Evolutionary conservation across 306 rosid genomes (phyloP).

Genomic region (Quillaja saponaria): DNA sequence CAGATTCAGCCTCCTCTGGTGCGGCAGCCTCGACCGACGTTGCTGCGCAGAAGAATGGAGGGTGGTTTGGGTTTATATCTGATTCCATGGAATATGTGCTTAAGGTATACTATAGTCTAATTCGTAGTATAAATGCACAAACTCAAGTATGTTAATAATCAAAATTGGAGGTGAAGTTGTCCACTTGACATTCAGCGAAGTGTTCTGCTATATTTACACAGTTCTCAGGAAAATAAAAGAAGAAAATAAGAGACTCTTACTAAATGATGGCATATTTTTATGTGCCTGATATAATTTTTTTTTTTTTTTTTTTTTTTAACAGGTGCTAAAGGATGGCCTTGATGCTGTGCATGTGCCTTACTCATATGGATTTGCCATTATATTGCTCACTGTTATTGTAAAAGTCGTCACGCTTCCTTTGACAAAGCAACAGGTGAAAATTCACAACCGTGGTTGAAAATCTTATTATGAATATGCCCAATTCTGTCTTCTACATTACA

Average conservation of each 20-base stretch:
- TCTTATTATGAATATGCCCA: background rate
- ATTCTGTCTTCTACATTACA: constrained; percentile 23
- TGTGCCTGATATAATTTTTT: no score
- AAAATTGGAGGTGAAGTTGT: no score
- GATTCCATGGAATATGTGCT: constrained; percentile 89
- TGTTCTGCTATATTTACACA: no score
- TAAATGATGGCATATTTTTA: no score
- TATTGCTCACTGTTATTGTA: constrained; percentile 82
- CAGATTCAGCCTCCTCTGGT: constrained; percentile 44
- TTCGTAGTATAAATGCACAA: no score
- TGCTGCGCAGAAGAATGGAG: constrained; percentile 70
- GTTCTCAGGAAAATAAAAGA: no score
- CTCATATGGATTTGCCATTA: constrained; percentile 93
- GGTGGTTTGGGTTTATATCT: constrained; percentile 95
- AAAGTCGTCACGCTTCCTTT: constrained; percentile 78
- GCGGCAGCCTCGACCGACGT: constrained; percentile 48
- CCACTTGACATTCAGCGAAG: no score
- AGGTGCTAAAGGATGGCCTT: constrained; percentile 87
- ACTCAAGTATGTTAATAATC: no score
- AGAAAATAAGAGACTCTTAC: no score
- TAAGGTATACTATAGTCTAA: constrained; percentile 48
- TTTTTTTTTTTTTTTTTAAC: constrained; percentile 14
- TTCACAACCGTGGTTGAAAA: constrained; percentile 10
- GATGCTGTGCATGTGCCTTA: constrained; percentile 83
- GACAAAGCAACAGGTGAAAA: constrained; percentile 87